phyloP scores from a whole-genome alignment of 148 eudicot genomes.

The Rhododendron simsii region DNA sequence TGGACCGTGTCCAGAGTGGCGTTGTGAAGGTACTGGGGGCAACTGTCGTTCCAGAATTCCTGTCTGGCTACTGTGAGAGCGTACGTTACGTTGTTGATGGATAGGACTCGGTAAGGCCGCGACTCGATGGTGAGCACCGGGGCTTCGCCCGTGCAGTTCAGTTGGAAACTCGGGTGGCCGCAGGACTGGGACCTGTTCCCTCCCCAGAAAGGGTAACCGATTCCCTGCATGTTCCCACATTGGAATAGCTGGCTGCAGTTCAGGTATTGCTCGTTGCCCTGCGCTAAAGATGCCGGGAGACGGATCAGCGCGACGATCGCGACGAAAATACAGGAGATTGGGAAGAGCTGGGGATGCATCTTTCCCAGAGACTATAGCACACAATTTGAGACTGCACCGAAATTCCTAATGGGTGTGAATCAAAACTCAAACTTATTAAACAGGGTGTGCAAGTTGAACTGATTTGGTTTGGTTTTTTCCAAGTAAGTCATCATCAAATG shows the following conservation, averaged over 20 bases:
- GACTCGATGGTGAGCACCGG: conserved; percentile 22
- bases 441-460: not conserved
- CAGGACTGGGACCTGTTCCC: conserved; percentile 27
- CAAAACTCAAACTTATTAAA: not conserved
- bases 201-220: conserved; percentile 55
- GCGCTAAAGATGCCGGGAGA: conserved; percentile 8
- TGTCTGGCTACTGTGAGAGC: conserved; percentile 28
- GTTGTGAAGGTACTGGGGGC: conserved; percentile 16
- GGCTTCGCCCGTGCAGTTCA: conserved; percentile 23
- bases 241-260: conserved; percentile 23
- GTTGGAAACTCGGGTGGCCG: conserved; percentile 44
- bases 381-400: not conserved
- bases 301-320: not conserved
- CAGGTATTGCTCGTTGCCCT: conserved; percentile 16
- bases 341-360: not conserved
- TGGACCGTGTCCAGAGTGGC: conserved; percentile 22
- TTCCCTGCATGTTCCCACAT: conserved; percentile 26
- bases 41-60: conserved; percentile 22
- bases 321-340: conserved; percentile 4
- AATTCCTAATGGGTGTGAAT: not conserved
- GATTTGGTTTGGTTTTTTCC: not conserved
- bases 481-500: not conserved
- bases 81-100: not conserved
- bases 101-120: conserved; percentile 23
- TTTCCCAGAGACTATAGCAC: not conserved